These are phyloP conservation scores for Bacidia gigantensis DNA, from an alignment of 495 filamentous ascomycete species.

Conservation along the genomic window DNA sequence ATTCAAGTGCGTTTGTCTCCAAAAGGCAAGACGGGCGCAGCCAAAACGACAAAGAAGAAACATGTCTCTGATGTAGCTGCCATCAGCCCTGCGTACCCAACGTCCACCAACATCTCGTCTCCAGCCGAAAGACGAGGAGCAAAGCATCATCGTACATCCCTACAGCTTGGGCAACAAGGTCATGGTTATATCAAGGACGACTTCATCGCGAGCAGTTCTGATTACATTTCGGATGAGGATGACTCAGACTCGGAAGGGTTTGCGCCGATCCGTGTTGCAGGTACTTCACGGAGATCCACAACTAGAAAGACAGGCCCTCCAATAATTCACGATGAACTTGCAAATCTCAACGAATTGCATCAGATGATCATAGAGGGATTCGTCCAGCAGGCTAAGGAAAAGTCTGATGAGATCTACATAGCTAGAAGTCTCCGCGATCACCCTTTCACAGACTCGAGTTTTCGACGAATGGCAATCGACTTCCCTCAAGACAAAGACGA, in stretches of 20 bases:
- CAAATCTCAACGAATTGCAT: conserved; percentile 44
- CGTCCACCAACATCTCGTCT: conserved; percentile 78
- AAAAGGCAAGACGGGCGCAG: conserved; percentile 27
- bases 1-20: conserved; percentile 46
- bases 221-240: conserved; percentile 29
- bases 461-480: conserved; percentile 71
- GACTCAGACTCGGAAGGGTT: conserved; percentile 40
- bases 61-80: conserved; percentile 22
- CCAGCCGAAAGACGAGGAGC: conserved; percentile 43
- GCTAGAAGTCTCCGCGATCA: conserved; percentile 43
- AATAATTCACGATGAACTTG: conserved; percentile 57
- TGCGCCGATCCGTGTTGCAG: conserved; percentile 38
- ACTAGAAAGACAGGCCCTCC: conserved; percentile 44
- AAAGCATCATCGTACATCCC: conserved; percentile 25
- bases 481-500: conserved; percentile 49
- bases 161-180: conserved; percentile 21
- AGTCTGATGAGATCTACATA: conserved; percentile 53
- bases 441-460: conserved; percentile 64
- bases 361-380: conserved; percentile 54
- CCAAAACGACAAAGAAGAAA: conserved; percentile 13
- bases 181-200: conserved; percentile 37
- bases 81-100: conserved; percentile 32
- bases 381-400: conserved; percentile 46
- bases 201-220: conserved; percentile 37
- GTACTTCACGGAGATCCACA: conserved; percentile 22